phyloP scores from a whole-genome alignment of 2,329 filamentous ascomycete species.

The Hypoxylon sp. region DNA sequence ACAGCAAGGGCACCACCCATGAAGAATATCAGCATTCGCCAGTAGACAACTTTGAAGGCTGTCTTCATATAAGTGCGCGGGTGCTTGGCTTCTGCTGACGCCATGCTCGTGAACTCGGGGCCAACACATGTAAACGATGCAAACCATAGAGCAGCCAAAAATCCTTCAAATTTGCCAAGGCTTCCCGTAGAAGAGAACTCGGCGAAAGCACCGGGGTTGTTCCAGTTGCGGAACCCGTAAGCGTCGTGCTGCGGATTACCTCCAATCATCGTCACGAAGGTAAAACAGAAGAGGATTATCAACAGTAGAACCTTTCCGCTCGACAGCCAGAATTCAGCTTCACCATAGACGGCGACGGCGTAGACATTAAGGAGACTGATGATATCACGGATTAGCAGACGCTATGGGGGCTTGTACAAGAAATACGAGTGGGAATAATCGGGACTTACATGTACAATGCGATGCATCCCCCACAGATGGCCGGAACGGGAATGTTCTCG shows the following conservation, averaged over 20 bases:
- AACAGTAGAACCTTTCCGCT: constrained; percentile 57
- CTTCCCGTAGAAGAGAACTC: constrained; percentile 66
- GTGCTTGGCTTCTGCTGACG: constrained; percentile 65
- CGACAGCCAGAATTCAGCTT: constrained; percentile 62
- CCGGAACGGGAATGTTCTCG: constrained; percentile 60
- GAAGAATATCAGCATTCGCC: constrained; percentile 74
- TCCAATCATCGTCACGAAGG: constrained; percentile 60
- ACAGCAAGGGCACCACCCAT: constrained; percentile 72
- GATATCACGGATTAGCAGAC: constrained; percentile 1
- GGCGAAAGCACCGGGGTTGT: constrained; percentile 67
- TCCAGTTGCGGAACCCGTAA: constrained; percentile 58
- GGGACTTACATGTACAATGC: constrained; percentile 56
- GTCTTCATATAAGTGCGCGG: constrained; percentile 69
- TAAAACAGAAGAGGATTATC: constrained; percentile 53
- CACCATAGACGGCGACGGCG: constrained; percentile 60
- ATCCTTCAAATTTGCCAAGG: constrained; percentile 72
- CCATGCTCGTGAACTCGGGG: constrained; percentile 68
- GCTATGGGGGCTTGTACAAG: too few relatives aligned
- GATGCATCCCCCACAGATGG: constrained; percentile 62
- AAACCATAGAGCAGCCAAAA: constrained; percentile 72
- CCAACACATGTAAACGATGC: constrained; percentile 72
- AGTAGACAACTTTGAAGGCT: constrained; percentile 74
- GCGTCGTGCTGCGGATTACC: constrained; percentile 58
- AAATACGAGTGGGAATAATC: background rate
- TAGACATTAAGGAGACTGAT: constrained; percentile 56